These are phyloP conservation scores for Pichia sp. DNA, from an alignment of 1,139 yeast genomes.

Conservation along the genomic window DNA sequence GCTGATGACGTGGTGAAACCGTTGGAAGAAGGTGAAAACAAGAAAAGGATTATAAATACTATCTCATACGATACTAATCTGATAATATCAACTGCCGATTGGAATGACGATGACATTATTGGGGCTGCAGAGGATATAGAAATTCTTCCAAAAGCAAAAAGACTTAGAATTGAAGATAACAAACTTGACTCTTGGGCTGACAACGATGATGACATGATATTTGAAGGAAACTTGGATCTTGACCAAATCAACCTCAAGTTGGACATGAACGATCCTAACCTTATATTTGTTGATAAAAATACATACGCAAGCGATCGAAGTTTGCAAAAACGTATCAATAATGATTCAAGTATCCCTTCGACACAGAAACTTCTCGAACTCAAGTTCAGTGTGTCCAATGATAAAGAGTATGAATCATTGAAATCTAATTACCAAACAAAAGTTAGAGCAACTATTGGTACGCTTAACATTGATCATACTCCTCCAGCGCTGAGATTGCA, in stretches of 20 bases:
- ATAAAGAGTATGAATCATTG: conserved; percentile 74
- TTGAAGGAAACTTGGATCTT: conserved; percentile 60
- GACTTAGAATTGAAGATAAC: conserved; percentile 27
- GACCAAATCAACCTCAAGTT: conserved; percentile 45
- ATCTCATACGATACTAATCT: conserved; percentile 52
- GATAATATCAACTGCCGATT: conserved; percentile 71
- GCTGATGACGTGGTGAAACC: conserved; percentile 13
- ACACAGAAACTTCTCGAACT: conserved; percentile 45
- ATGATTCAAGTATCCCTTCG: conserved; percentile 41
- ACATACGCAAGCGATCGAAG: conserved; percentile 11
- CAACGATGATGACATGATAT: conserved; percentile 67
- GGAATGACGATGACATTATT: conserved; percentile 71
- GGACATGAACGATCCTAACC: conserved; percentile 83
- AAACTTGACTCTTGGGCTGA: conserved; percentile 40
- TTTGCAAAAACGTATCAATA: conserved; percentile 15
- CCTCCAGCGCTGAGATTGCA: conserved; percentile 84
- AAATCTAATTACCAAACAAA: conserved; percentile 86
- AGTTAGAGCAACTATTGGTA: conserved; percentile 90
- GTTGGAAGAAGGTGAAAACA: conserved; percentile 14
- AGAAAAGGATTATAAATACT: conserved; percentile 36
- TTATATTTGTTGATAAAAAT: conserved; percentile 55
- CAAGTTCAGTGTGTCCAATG: conserved; percentile 83
- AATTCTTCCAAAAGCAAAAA: conserved; percentile 24
- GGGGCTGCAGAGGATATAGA: conserved; percentile 35
- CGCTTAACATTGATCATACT: conserved; percentile 86